Evolutionary conservation across 108 stramenopile genomes (phyloP), one percentile per base, ranked within the genome.

Genomic region (Skeletonema tropicum): DNA sequence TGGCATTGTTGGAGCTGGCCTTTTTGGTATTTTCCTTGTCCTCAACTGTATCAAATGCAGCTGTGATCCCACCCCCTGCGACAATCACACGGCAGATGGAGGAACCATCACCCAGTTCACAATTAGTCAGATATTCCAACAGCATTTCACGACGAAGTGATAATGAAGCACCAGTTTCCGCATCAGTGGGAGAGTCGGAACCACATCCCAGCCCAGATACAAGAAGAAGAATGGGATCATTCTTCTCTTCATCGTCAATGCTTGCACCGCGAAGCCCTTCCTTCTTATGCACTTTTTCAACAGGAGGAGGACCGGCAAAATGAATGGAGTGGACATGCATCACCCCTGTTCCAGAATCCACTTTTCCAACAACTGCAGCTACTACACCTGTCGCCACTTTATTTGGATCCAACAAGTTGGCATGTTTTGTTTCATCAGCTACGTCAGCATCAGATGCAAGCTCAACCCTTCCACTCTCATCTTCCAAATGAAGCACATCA

Each of bases 381-480:
- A 96, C 87, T 9, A 88, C 71, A 1, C 94, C 94, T 1, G 94
- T 96, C 19, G 76, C 82, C 30, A 84, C 80, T 21, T 77, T 57
- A 65, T 90, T 83, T 1, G 79, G 68, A 49, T 74, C 79, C 58
- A 80, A 60, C 12, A 55, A 46, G 21, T 65, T 49, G 31, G 32
- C 38, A 68, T 68, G 41, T 26, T 67, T 48, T 35, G 39, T 52
- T 25, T 71, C 75, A 25, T 48, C 64, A 10, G 36, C 64, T 29
- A 2, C 64, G 26, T 13, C 55, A 11, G 8, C 70, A 26, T 78
- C 80, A 8, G 82, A 41, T 38, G 57, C 15, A 35, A 91, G 72
- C 66, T 72, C 80, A 13, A 92, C 91, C 45, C 94, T 89, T 14
- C 94, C 94, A 67, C 83, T 87, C 59, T 92, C 90, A 75, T 95